phyloP scores from a whole-genome alignment of 176 grass and related monocot species.

The Bromus sterilis region DNA sequence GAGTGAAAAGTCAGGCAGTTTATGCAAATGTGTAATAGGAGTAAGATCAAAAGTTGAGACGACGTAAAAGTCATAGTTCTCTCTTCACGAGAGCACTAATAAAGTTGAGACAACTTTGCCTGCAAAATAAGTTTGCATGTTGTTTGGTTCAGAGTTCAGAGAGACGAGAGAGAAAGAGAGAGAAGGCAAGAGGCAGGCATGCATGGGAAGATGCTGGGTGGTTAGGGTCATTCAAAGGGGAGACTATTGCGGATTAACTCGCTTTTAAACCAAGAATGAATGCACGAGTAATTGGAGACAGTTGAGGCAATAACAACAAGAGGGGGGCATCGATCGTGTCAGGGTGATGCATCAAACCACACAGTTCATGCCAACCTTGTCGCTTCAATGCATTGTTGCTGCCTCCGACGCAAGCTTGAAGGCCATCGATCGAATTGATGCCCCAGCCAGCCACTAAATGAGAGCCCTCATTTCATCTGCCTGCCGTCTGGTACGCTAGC shows the following conservation, averaged over 20 bases:
- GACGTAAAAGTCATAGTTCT: background rate
- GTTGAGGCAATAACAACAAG: slow-evolving; percentile 56
- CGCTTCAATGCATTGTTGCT: slow-evolving; percentile 56
- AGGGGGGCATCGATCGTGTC: slow-evolving; percentile 18
- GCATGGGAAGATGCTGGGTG: slow-evolving; percentile 19
- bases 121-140: slow-evolving; percentile 3
- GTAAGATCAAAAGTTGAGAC: background rate
- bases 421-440: slow-evolving; percentile 28
- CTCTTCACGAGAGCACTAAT: background rate
- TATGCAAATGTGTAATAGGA: background rate
- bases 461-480: background rate
- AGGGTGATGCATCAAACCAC: slow-evolving; percentile 33
- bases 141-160: background rate
- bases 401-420: background rate
- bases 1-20: background rate
- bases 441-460: slow-evolving; percentile 7
- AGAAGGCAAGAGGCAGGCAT: background rate
- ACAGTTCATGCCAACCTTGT: slow-evolving; percentile 48
- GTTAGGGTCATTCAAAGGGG: slow-evolving; percentile 79
- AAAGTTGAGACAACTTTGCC: background rate
- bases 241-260: slow-evolving; percentile 88
- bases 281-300: slow-evolving; percentile 94
- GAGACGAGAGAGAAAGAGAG: background rate
- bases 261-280: slow-evolving; percentile 81
- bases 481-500: background rate